Evolutionary conservation across 2,329 filamentous ascomycete species (phyloP).

Genomic region (Fusarium foetens): DNA sequence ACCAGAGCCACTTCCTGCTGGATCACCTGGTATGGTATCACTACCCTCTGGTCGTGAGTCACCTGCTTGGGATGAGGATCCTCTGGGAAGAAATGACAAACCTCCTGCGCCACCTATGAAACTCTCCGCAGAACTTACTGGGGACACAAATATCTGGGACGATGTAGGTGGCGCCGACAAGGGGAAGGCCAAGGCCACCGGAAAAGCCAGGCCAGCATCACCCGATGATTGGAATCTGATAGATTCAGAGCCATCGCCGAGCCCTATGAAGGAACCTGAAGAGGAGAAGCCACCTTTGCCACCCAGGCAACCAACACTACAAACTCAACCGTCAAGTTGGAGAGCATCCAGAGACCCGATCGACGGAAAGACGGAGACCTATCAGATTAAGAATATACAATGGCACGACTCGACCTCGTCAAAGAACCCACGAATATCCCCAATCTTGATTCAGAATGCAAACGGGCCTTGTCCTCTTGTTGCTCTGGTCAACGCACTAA

Average conservation of each 20-base stretch:
- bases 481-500: slow-evolving; percentile 91
- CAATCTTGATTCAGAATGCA: slow-evolving; percentile 89
- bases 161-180: slow-evolving; percentile 55
- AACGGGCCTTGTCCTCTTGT: slow-evolving; percentile 96
- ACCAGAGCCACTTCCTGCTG: slow-evolving; percentile 42
- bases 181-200: slow-evolving; percentile 53
- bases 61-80: slow-evolving; percentile 55
- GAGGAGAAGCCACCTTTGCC: slow-evolving; percentile 51
- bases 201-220: slow-evolving; percentile 30
- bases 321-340: slow-evolving; percentile 46
- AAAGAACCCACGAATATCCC: slow-evolving; percentile 77
- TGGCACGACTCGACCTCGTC: slow-evolving; percentile 76
- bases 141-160: slow-evolving; percentile 62
- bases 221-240: slow-evolving; percentile 64
- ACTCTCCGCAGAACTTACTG: slow-evolving; percentile 50
- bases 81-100: slow-evolving; percentile 41
- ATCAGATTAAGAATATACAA: slow-evolving; percentile 90
- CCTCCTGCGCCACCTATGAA: slow-evolving; percentile 33
- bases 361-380: slow-evolving; percentile 75
- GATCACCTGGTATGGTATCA: slow-evolving; percentile 50
- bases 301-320: slow-evolving; percentile 46
- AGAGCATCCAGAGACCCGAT: slow-evolving; percentile 55
- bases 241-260: slow-evolving; percentile 53
- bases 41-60: slow-evolving; percentile 52
- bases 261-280: slow-evolving; percentile 15